Conservation (phyloP, 116 monocot species). For the Papilionanthe hybrid region DNA sequence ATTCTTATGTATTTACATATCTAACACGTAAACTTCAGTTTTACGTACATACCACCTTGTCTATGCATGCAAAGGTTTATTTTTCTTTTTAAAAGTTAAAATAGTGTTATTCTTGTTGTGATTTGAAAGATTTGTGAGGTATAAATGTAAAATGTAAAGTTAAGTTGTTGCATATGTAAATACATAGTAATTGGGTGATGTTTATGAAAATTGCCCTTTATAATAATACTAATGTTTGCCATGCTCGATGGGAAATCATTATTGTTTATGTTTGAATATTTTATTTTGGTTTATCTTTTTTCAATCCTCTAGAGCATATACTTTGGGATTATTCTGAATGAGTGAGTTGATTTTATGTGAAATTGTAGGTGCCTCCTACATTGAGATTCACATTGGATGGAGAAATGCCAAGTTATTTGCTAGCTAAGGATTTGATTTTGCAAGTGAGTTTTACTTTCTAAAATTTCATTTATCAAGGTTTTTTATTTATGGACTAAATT, state of each 20-base stretch:
- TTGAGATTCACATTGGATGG: constrained; percentile 92
- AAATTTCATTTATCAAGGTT: background rate
- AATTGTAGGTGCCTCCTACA: constrained; percentile 82
- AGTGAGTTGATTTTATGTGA: background rate
- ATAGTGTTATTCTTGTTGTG: no score
- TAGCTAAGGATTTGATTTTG: constrained; percentile 98
- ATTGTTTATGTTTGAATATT: background rate
- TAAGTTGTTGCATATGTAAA: no score
- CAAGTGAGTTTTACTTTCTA: constrained; percentile 42
- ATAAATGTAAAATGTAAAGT: no score
- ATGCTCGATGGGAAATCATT: background rate
- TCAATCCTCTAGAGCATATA: background rate
- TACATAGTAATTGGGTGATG: no score
- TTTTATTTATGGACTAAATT: background rate
- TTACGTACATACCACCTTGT: no score
- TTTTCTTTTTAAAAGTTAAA: no score
- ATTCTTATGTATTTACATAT: no score
- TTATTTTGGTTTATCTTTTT: background rate
- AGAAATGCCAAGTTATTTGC: constrained; percentile 96
- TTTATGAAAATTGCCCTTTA: no score
- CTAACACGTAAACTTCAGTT: no score
- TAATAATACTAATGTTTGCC: background rate
- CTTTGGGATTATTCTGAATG: background rate
- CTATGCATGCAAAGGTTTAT: no score
- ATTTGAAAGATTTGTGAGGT: no score